phyloP scores from a whole-genome alignment of 225 moss, liverwort and hornwort species.

The Polytrichum formosum region DNA sequence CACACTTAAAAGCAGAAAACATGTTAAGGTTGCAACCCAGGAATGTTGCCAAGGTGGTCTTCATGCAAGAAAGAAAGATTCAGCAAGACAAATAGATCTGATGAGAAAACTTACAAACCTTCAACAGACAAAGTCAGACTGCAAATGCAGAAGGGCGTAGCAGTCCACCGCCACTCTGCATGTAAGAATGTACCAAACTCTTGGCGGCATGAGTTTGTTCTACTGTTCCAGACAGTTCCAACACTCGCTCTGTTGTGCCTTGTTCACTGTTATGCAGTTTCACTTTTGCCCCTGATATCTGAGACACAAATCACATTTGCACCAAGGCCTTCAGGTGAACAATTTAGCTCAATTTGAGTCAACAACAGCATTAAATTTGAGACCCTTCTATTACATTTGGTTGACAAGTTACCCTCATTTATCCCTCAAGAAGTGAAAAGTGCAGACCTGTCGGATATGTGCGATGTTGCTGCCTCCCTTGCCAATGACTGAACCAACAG shows the following conservation, averaged over 20 bases:
- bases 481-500: constrained; percentile 96
- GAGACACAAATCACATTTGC: constrained; percentile 3
- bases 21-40: too few species aligned
- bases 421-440: background rate
- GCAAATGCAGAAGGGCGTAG: constrained; percentile 43
- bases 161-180: constrained; percentile 49
- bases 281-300: constrained; percentile 98
- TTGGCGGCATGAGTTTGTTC: constrained; percentile 95
- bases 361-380: too few species aligned
- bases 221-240: constrained; percentile 88
- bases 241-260: constrained; percentile 82
- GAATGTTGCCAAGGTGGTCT: background rate
- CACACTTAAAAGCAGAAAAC: too few species aligned
- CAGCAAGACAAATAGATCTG: background rate
- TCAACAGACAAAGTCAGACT: constrained; percentile 21
- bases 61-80: background rate
- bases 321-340: constrained; percentile 1
- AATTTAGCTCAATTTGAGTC: too few species aligned
- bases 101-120: constrained; percentile 34
- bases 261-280: constrained; percentile 91
- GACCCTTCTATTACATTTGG: too few species aligned
- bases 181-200: constrained; percentile 82
- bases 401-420: too few species aligned
- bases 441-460: constrained; percentile 86
- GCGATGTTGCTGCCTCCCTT: constrained; percentile 97